Evolutionary conservation across 2,329 filamentous ascomycete species (phyloP), one percentile per base, ranked within the genome.

Genomic region (Curvularia spicifera): DNA sequence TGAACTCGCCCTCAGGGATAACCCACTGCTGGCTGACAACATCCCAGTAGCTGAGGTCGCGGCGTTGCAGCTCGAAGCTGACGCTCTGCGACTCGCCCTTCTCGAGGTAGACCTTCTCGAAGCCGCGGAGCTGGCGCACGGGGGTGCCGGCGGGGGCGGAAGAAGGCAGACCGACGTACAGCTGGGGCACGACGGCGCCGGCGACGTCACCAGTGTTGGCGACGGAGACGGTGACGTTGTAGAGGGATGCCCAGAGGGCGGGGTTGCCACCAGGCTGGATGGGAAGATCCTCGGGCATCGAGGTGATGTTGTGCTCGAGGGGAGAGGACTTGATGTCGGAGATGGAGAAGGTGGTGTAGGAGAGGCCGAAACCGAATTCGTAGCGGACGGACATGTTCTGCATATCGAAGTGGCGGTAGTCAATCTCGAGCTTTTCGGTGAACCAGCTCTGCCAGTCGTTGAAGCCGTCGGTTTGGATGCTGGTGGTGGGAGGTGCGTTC

Each of bases 31-130:
- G 92, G 20, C 79, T 75, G 0, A 74, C 81, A 1, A 85, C 80
- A 65, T 96, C 91, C 93, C 93, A 97, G 79, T 91, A 95, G 75
- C 89, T 92, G 59, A 97, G 66, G 72, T 97, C 93, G 55, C 91
- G 86, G 35, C 93, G 84, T 22, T 87, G 91, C 51, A 97, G 77
- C 29, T 87, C 83, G 0, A 86, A 88, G 0, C 76, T 81, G 78
- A 95, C 95, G 3, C 82, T 84, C n/a, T 81, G 81, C 47, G 83
- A 85, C 75, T 86, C 78, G 20, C 91, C 91, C 0, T 77, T 63
- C n/a, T 72, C 66, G 1, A 87, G 72, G 26, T 71, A 69, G 1
- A 83, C 69, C 75, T 86, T 86, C n/a, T 83, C 79, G 62, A 87
- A 87, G 18, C 74, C 73, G 35, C 74, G 68, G 28, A 77, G 51